phyloP scores from a whole-genome alignment of 768 basidiomycete species.

The Lentinula detonsa region DNA sequence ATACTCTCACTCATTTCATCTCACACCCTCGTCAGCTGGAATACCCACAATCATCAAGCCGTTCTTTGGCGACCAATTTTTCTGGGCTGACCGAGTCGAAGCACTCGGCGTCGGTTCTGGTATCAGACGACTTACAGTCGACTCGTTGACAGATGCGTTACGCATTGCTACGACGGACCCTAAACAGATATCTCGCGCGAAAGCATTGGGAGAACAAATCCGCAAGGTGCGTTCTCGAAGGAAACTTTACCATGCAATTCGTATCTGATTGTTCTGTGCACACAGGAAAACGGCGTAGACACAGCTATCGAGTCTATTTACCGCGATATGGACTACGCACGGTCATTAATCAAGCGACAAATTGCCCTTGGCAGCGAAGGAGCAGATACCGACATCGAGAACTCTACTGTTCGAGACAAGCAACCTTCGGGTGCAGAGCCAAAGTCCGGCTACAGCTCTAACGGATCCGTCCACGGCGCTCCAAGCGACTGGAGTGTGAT shows the following conservation, averaged over 20 bases:
- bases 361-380: slow-evolving; percentile 20
- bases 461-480: slow-evolving; percentile 43
- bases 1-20: background rate
- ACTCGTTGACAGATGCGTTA: slow-evolving; percentile 74
- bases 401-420: slow-evolving; percentile 30
- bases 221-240: slow-evolving; percentile 44
- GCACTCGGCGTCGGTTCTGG: slow-evolving; percentile 87
- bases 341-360: slow-evolving; percentile 69
- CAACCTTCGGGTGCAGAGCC: slow-evolving; percentile 23
- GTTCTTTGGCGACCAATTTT: slow-evolving; percentile 97
- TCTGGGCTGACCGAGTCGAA: slow-evolving; percentile 98
- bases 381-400: slow-evolving; percentile 26
- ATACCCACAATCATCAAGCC: slow-evolving; percentile 95
- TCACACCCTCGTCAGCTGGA: slow-evolving; percentile 46
- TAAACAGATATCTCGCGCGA: slow-evolving; percentile 86
- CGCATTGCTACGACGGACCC: slow-evolving; percentile 76
- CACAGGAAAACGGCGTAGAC: slow-evolving; percentile 88
- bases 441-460: slow-evolving; percentile 49
- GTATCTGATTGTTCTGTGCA: slow-evolving; percentile 3
- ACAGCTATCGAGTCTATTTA: slow-evolving; percentile 95
- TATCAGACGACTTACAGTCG: slow-evolving; percentile 82
- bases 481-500: slow-evolving; percentile 87
- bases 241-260: background rate
- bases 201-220: slow-evolving; percentile 80
- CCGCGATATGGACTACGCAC: slow-evolving; percentile 92